Conservation (phyloP, 2,329 filamentous ascomycete genomes). For the Ophiocordyceps camponoti-leonardi region DNA sequence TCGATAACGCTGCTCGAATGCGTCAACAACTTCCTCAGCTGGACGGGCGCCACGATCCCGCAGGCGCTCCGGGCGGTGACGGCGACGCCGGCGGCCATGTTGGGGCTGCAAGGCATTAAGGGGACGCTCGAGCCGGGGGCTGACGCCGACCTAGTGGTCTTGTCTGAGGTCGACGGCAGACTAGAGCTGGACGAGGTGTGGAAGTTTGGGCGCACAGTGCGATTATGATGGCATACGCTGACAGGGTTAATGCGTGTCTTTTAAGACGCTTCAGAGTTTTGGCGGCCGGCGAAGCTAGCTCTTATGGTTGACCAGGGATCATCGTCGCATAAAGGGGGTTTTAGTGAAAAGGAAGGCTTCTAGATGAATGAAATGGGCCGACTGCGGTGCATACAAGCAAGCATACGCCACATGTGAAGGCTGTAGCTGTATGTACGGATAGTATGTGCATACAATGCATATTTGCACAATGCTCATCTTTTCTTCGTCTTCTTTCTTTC, state of each 20-base stretch:
- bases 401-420: no score
- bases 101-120: conserved; percentile 50
- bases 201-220: conserved; percentile 52
- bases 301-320: no score
- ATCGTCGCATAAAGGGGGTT: no score
- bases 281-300: no score
- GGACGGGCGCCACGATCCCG: conserved; percentile 51
- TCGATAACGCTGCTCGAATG: conserved; percentile 65
- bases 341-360: no score
- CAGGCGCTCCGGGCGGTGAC: conserved; percentile 59
- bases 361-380: no score
- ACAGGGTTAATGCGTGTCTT: no score
- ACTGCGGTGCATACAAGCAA: no score
- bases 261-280: no score
- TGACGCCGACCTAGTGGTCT: conserved; percentile 52
- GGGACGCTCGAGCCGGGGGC: conserved; percentile 45
- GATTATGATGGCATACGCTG: conserved; percentile 6
- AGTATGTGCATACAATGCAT: not conserved
- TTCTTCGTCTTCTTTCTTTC: no score
- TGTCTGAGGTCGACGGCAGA: conserved; percentile 37
- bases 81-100: conserved; percentile 58
- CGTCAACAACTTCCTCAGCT: conserved; percentile 64
- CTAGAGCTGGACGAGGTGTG: conserved; percentile 59
- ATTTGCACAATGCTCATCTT: no score
- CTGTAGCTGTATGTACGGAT: no score